phyloP scores from a whole-genome alignment of 225 moss, liverwort and hornwort genomes.

The Asterella californica region DNA sequence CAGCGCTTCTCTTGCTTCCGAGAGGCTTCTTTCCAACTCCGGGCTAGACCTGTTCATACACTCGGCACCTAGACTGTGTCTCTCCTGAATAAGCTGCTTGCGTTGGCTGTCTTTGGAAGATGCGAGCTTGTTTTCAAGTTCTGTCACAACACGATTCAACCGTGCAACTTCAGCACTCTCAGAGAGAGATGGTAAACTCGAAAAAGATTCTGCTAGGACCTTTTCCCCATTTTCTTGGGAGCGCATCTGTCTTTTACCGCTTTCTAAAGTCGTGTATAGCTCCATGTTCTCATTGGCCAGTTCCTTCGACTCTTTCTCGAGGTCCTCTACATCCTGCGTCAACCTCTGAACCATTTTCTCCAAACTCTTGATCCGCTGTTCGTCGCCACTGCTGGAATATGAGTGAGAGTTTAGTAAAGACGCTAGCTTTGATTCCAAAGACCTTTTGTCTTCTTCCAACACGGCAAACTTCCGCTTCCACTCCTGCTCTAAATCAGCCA shows the following conservation, averaged over 20 bases:
- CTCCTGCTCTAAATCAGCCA: slow-evolving; percentile 26
- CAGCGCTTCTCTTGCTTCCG: slow-evolving; percentile 39
- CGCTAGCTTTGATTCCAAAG: slow-evolving; percentile 46
- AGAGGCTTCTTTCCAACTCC: slow-evolving; percentile 30
- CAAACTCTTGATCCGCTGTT: slow-evolving; percentile 51
- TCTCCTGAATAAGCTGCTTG: slow-evolving; percentile 24
- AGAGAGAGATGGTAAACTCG: slow-evolving; percentile 17
- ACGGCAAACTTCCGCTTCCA: slow-evolving; percentile 29
- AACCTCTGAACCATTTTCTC: slow-evolving; percentile 81
- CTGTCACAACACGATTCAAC: slow-evolving; percentile 29
- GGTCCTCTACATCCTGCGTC: slow-evolving; percentile 82
- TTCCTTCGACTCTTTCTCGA: slow-evolving; percentile 69
- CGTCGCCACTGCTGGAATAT: slow-evolving; percentile 45
- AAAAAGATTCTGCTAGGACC: slow-evolving; percentile 1
- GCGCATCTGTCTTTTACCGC: slow-evolving; percentile 38
- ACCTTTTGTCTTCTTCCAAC: slow-evolving; percentile 36
- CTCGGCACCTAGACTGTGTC: slow-evolving; percentile 28
- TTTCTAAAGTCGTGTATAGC: slow-evolving; percentile 56
- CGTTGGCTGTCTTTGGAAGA: slow-evolving; percentile 26
- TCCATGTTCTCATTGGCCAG: slow-evolving; percentile 76
- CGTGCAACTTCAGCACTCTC: slow-evolving; percentile 18
- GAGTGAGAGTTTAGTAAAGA: slow-evolving; percentile 45
- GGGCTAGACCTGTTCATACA: background rate
- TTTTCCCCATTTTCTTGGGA: slow-evolving; percentile 35
- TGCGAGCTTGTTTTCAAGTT: slow-evolving; percentile 31